phyloP scores from a whole-genome alignment of 139 green algal species.

The Chlorella sp. region DNA sequence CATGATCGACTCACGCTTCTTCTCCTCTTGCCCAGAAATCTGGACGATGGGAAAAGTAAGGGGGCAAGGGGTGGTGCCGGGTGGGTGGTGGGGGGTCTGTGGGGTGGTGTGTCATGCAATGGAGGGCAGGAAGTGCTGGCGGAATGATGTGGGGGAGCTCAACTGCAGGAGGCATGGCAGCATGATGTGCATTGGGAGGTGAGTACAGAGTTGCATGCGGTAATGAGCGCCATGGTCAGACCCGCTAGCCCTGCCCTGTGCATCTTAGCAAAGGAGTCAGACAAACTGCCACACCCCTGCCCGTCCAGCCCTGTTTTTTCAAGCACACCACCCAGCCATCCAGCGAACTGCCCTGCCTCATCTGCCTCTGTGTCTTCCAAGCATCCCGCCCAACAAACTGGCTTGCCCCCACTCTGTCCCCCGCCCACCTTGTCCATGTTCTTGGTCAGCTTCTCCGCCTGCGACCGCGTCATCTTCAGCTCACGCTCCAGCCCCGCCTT shows the following conservation, averaged over 20 bases:
- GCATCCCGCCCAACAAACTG: neutral
- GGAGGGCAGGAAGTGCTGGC: neutral
- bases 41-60: neutral
- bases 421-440: slow-evolving; percentile 45
- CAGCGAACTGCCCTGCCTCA: too few relatives aligned
- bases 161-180: too few relatives aligned
- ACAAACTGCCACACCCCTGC: too few relatives aligned
- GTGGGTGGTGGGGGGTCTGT: neutral
- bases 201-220: neutral
- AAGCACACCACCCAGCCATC: too few relatives aligned
- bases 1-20: slow-evolving; percentile 87
- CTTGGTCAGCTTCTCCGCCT: slow-evolving; percentile 72
- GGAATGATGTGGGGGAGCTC: neutral
- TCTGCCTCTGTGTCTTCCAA: neutral
- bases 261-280: too few relatives aligned
- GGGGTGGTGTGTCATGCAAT: neutral
- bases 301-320: too few relatives aligned
- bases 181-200: neutral
- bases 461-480: slow-evolving; percentile 71
- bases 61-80: neutral
- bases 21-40: slow-evolving; percentile 62
- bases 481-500: slow-evolving; percentile 85
- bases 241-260: too few relatives aligned
- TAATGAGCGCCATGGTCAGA: neutral
- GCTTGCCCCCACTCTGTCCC: neutral